Base-by-base conservation (phyloP, 148 eudicot species). In the Arbutus unedo region DNA sequence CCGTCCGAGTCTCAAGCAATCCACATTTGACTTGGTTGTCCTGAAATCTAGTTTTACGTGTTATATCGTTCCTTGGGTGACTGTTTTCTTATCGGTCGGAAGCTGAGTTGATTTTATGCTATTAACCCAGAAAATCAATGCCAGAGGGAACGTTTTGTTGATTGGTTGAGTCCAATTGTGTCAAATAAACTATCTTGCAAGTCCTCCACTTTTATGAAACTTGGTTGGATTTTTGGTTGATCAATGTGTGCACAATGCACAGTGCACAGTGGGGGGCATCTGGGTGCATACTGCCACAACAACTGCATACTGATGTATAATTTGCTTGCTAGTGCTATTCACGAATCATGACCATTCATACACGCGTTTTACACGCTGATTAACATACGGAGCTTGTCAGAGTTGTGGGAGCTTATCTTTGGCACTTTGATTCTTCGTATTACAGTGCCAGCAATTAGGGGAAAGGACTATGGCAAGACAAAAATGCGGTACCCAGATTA, bases 401-500 rank as follows among this genome's bases (percentile, higher is more conserved):
- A 62, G 68, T 7, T 76, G 64, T 79, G 81, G 56, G 51, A 77
- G 56, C 70, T 86, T 78, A 84, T 81, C 80, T 73, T 71, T 73
- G 70, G 84, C 74, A 77, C 74, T 86, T 60, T 83, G 70, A 80
- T 74, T 50, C 76, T 44, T 77, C 83, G 89, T 70, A 47, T 71
- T 85, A 80, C 90, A 94, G 99, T 96, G 98, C 99, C 99, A 25
- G 99, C 98, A 43, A 81, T 96, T 67, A 92, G 93, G 86, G 99
- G 98, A 54, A 96, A 94, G 90, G 99, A 96, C 72, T 96, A 96
- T 88, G 99, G 98, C 77, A 96, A 96, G 94, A 88, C 94, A 51
- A 96, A 91, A 89, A 96, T 96, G 97, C 89, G 94, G 74, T 94
- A 89, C 87, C 95, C 98, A 85, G 99, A 96, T 86, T 96, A 96